These are phyloP conservation scores for Metarhizium brunneum DNA, from an alignment of 2,329 filamentous ascomycete species.

Conservation along the genomic window DNA sequence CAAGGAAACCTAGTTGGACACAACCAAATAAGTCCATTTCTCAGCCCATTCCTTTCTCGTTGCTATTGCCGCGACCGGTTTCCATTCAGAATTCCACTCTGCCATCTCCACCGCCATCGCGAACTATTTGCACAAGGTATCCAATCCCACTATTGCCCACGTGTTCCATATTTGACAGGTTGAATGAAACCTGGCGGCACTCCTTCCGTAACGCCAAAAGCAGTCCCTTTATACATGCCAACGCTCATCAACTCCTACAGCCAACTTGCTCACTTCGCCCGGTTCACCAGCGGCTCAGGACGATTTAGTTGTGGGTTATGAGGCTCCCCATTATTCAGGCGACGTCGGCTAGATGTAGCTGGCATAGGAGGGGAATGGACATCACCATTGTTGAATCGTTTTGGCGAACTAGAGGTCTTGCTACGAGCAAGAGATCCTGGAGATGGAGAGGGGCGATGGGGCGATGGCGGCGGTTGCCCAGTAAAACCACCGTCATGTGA, in stretches of 20 bases:
- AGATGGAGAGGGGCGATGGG: conserved; percentile 14
- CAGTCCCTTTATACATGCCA: background rate
- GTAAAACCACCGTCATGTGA: background rate
- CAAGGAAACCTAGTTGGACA: background rate
- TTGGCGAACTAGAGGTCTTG: conserved; percentile 1
- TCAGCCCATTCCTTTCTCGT: too few species aligned
- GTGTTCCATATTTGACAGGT: background rate
- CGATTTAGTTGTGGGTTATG: conserved; percentile 9
- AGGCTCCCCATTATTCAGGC: conserved; percentile 7
- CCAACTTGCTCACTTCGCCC: conserved; percentile 11
- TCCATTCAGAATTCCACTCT: background rate
- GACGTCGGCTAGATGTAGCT: conserved; percentile 18
- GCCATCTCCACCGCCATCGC: background rate
- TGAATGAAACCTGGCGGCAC: background rate
- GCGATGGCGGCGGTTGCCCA: conserved; percentile 11
- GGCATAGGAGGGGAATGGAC: conserved; percentile 14
- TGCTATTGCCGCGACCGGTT: background rate
- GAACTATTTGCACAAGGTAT: background rate
- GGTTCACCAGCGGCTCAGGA: conserved; percentile 21
- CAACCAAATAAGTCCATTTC: too few species aligned
- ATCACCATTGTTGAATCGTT: conserved; percentile 1
- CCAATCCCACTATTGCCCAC: background rate
- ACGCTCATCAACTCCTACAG: background rate
- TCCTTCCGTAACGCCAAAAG: background rate
- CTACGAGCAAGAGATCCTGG: background rate